These are phyloP conservation scores for Vigna mungo DNA, from an alignment of 306 rosid genomes.

Conservation along the genomic window DNA sequence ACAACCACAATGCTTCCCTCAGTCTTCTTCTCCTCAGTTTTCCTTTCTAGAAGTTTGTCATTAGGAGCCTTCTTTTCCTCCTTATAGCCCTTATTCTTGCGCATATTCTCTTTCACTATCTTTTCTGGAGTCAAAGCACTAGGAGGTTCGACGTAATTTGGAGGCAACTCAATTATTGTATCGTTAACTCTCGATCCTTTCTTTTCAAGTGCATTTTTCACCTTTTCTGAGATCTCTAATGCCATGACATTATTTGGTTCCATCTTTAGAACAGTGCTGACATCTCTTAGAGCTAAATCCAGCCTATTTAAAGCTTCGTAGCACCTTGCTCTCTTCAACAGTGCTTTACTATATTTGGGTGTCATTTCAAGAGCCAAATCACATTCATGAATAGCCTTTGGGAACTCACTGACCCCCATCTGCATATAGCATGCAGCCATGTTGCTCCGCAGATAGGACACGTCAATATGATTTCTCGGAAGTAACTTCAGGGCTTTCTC, in stretches of 20 bases:
- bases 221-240: conserved; percentile 71
- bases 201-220: conserved; percentile 65
- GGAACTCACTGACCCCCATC: conserved; percentile 84
- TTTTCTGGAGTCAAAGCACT: conserved; percentile 41
- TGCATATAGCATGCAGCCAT: conserved; percentile 97
- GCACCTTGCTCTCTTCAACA: conserved; percentile 93
- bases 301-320: conserved; percentile 84
- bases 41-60: conserved; percentile 33
- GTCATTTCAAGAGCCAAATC: conserved; percentile 87
- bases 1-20: background rate
- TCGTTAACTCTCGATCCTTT: conserved; percentile 72
- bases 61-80: conserved; percentile 47
- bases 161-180: conserved; percentile 70
- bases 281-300: conserved; percentile 88
- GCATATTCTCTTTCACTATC: conserved; percentile 61
- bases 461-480: conserved; percentile 80
- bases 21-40: conserved; percentile 40
- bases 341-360: conserved; percentile 82
- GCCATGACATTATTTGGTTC: conserved; percentile 92
- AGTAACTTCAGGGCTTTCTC: conserved; percentile 86
- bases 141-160: conserved; percentile 72
- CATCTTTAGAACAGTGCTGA: conserved; percentile 60
- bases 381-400: conserved; percentile 88
- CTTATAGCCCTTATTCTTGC: conserved; percentile 67
- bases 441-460: conserved; percentile 84